Percentiles rank a stretch among this genome's conserved stretches.
These are phyloP conservation scores for Paramecium tetraurelia DNA, from an alignment of 73 alveolate species.

Conservation along the genomic window DNA sequence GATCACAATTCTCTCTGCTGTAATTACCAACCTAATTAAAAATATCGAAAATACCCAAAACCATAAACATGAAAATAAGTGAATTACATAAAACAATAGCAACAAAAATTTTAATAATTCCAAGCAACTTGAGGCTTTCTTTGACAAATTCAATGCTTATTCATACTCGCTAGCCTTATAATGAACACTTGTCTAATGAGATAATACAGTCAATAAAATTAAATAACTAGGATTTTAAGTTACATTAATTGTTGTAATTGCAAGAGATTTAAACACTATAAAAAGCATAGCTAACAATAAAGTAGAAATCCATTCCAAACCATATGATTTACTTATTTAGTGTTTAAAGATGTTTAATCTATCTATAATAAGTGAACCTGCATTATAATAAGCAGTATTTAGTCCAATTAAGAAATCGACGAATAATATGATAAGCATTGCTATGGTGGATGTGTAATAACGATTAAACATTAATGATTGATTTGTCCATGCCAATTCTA, in stretches of 20 bases:
- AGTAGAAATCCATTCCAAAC: conserved; percentile 28
- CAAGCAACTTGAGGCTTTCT: background rate
- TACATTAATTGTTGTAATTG: background rate
- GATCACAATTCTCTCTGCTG: background rate
- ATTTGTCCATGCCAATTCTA: conserved; percentile 38
- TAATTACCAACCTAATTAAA: conserved; percentile 30
- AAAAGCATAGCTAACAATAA: background rate
- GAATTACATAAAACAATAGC: conserved; percentile 8
- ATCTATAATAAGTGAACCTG: background rate
- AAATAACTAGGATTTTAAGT: background rate
- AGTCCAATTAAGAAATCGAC: background rate
- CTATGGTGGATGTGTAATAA: background rate
- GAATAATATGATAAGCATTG: background rate
- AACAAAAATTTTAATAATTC: conserved; percentile 14
- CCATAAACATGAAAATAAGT: conserved; percentile 38
- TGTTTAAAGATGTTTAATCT: background rate
- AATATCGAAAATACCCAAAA: background rate
- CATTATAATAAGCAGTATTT: conserved; percentile 24
- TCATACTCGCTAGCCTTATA: background rate
- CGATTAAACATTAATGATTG: background rate
- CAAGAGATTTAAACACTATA: background rate
- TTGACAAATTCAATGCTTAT: background rate
- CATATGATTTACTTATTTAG: background rate
- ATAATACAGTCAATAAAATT: background rate
- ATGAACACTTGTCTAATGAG: background rate